These are phyloP conservation scores for Citrus maxima DNA, from an alignment of 345 rosid species.

Conservation along the genomic window DNA sequence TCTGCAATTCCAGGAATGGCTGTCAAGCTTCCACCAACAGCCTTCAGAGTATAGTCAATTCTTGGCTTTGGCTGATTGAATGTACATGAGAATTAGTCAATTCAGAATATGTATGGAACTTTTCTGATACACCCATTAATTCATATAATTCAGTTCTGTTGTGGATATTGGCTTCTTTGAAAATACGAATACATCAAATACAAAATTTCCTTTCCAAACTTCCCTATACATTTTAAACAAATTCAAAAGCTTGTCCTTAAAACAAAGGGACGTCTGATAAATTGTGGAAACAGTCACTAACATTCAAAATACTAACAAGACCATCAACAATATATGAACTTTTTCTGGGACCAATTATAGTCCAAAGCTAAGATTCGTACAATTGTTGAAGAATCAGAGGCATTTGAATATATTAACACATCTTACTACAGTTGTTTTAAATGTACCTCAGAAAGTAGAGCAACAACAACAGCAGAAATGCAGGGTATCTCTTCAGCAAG, in stretches of 20 bases:
- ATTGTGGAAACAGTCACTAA: not conserved
- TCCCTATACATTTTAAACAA: not conserved
- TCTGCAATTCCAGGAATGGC: slow-evolving; percentile 95
- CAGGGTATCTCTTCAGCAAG: slow-evolving; percentile 98
- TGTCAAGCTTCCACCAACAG: slow-evolving; percentile 98
- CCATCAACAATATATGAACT: not conserved
- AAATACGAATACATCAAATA: not conserved
- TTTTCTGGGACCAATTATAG: not conserved
- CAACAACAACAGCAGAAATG: slow-evolving; percentile 95
- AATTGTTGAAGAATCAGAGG: not conserved
- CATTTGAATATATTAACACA: not conserved
- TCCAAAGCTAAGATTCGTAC: not conserved
- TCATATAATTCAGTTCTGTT: not conserved
- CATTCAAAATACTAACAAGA: not conserved
- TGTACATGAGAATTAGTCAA: slow-evolving; percentile 18
- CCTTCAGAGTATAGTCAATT: slow-evolving; percentile 92
- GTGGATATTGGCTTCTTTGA: not conserved
- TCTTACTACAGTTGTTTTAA: not conserved
- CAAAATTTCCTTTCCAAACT: not conserved
- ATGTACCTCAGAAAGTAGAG: slow-evolving; percentile 88
- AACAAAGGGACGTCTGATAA: not conserved
- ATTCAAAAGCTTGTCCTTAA: not conserved
- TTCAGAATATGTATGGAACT: not conserved
- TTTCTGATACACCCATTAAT: not conserved
- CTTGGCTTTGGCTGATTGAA: slow-evolving; percentile 90